Base-by-base conservation (phyloP, 176 grass and related monocot genomes). In the Thalia dealbata region DNA sequence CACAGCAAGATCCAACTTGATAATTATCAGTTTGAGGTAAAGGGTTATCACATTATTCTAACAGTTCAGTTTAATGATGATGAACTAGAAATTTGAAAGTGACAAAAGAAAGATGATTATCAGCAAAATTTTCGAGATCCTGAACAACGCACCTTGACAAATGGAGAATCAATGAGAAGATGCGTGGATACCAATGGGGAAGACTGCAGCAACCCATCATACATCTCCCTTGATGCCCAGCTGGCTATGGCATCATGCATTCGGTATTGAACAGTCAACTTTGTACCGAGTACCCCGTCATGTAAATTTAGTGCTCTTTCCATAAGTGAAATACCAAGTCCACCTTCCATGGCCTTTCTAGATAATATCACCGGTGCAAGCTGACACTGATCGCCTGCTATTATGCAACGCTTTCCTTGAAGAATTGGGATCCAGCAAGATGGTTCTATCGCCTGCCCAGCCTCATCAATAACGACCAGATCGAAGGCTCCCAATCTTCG, bases 151-250 rank as follows among this genome's bases (percentile, higher is more conserved):
- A 97, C 93, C 93, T 92, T 92, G 10, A 97, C 85, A 76, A 88
- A 85, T 64, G 89, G 87, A 78, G 89, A 92, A 75, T 97, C 89
- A 32, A 83, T 82, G 84, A 97, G 93, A 80, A 92, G 87, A 90
- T 92, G 87, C 1, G 87, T 88, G 66, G 93, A 86, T 61, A 92
- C 93, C 48, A 79, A 85, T 41, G 28, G 80, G 75, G 89, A 87
- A 29, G 89, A 97, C 68, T 86, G 68, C 30, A 92, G 78, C 50
- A 86, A 44, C 30, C 89, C 89, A 29, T 84, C 70, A 78, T 92
- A 97, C 93, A 97, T 97, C 87, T 97, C 93, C 48, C 86, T 92
- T 50, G 93, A 97, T 76, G 89, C 89, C 93, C 93, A 97, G 76
- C 85, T 92, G 26, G 93, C 87, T 75, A 97, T 92, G 73, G 89